Base-by-base conservation (phyloP, 192 early-diverging fungal species). In the Paraglomus brasilianum region DNA sequence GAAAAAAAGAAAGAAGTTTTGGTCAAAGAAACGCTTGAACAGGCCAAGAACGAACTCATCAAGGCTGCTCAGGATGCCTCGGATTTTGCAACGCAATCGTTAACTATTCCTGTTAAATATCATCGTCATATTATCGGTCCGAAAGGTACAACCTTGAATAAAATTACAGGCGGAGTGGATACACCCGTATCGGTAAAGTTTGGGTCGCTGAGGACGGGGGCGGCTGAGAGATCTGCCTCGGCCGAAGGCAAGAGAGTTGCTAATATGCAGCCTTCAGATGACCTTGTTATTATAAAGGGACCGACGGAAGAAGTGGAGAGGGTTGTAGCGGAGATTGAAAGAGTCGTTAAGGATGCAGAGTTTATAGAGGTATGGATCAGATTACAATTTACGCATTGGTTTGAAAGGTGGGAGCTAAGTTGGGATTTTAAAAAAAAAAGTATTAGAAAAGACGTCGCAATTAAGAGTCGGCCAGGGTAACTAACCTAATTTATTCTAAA, bases 81-180 rank as follows among this genome's bases (percentile, higher is more conserved):
- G 8, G 90, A 95, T 49, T 86, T 89, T 60, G 76, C 81, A 6
- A 86, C 85, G 36, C 77, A 79, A 39, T 72, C 76, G 1, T 71
- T 93, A 24, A 72, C 67, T 2, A 82, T 97, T 10, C 91, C 92
- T 48, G 72, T 81, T 40, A 84, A 84, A 72, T 91, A 87, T 71
- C 97, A 99, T 78, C 81, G 83, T 5, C 70, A 80, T 15, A 80
- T 99, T 55, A 89, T 89, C 82, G 94, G 94, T 1, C 70, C 87
- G 61, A 85, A 84, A 64, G 88, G 92, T 4, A 79, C 85, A 8
- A 89, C 86, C 14, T 78, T 95, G 67, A 90, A 89, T 62, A 85
- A 85, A 19, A 83, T 97, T 49, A 77, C 92, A 43, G 75, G 80
- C 1, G 78, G 84, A 5, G 80, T 81, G 62, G 83, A 87, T 24